Evolutionary conservation across 2,329 filamentous ascomycete genomes (phyloP).

Genomic region (Seiridium unicorne): DNA sequence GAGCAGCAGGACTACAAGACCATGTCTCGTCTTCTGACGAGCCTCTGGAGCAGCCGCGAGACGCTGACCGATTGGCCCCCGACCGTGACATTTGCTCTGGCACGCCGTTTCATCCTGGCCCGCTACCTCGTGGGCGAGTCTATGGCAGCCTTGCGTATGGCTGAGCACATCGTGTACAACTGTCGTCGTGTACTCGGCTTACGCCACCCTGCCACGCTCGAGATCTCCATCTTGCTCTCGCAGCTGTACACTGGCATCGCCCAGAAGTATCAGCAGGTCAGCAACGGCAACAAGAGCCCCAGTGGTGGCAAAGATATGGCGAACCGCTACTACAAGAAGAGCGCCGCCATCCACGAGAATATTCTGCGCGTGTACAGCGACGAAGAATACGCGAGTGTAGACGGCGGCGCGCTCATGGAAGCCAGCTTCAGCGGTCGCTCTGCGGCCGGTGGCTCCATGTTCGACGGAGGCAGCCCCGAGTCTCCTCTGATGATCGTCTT

Average conservation of each 20-base stretch:
- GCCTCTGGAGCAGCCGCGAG: conserved; percentile 28
- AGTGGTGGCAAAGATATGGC: conserved; percentile 30
- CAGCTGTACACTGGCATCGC: conserved; percentile 26
- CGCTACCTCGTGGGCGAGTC: conserved; percentile 16
- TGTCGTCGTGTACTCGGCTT: conserved; percentile 20
- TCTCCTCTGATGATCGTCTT: conserved; percentile 10
- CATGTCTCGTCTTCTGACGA: conserved; percentile 34
- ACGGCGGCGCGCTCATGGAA: conserved; percentile 12
- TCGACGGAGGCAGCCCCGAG: conserved; percentile 18
- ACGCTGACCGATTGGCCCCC: conserved; percentile 15
- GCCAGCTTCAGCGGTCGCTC: conserved; percentile 18
- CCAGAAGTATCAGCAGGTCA: conserved; percentile 29
- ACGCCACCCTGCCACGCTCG: conserved; percentile 17
- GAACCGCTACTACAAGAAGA: conserved; percentile 36
- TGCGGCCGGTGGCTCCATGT: conserved; percentile 18
- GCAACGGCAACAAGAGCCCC: conserved; percentile 24
- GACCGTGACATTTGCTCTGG: conserved; percentile 14
- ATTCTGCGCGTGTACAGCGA: conserved; percentile 32
- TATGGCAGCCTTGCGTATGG: conserved; percentile 16
- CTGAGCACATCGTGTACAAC: conserved; percentile 23
- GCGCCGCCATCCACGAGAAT: conserved; percentile 33
- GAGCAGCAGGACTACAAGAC: conserved; percentile 42
- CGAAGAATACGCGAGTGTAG: conserved; percentile 26
- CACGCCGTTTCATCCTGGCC: conserved; percentile 17
- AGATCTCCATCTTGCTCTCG: conserved; percentile 19